Conservation (phyloP, 2,329 filamentous ascomycete genomes). For the Fusarium poae region DNA sequence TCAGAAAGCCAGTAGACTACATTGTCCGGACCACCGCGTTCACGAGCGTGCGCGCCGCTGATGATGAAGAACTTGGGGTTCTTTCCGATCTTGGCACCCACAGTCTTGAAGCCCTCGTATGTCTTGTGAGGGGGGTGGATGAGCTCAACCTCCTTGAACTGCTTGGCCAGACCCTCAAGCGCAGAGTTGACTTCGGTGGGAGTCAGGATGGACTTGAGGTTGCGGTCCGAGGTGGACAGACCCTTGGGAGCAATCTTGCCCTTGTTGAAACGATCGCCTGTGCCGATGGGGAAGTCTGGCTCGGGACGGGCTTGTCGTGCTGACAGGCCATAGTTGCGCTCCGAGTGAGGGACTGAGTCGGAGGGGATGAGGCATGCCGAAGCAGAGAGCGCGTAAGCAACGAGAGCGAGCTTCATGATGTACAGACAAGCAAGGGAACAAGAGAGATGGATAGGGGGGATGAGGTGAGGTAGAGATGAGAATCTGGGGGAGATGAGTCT, state of each 20-base stretch:
- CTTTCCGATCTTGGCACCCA: conserved; percentile 60
- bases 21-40: conserved; percentile 68
- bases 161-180: conserved; percentile 57
- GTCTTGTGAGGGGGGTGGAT: conserved; percentile 60
- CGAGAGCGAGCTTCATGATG: conserved; percentile 50
- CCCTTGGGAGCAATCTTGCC: conserved; percentile 55
- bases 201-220: conserved; percentile 60
- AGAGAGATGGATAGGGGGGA: background rate
- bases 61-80: conserved; percentile 65
- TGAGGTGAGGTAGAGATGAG: background rate
- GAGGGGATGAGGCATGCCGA: conserved; percentile 56
- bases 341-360: conserved; percentile 48
- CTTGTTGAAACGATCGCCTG: conserved; percentile 58
- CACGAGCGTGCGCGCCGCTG: conserved; percentile 68
- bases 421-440: conserved; percentile 4
- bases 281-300: conserved; percentile 56
- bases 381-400: conserved; percentile 43
- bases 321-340: conserved; percentile 23
- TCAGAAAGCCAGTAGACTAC: conserved; percentile 70
- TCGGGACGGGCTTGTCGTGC: conserved; percentile 38
- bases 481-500: conserved; percentile 12
- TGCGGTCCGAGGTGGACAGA: conserved; percentile 52
- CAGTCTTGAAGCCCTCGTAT: conserved; percentile 56
- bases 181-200: conserved; percentile 60
- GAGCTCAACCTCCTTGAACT: conserved; percentile 55